These are phyloP conservation scores for Penicillium odoratum DNA, from an alignment of 495 filamentous ascomycete genomes.

Conservation along the genomic window DNA sequence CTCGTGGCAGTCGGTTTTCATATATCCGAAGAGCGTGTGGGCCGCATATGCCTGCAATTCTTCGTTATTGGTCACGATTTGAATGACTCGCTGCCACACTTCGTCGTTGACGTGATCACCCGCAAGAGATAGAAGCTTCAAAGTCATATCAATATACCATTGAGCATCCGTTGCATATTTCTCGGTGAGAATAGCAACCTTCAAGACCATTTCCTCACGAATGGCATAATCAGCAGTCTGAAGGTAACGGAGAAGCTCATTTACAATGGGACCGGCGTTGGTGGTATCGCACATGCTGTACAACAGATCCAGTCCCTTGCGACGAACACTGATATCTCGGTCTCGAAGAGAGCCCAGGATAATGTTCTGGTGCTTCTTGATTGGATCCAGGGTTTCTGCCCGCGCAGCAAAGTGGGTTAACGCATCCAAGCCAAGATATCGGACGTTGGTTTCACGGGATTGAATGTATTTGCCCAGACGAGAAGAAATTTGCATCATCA, in stretches of 20 bases:
- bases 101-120: conserved; percentile 99
- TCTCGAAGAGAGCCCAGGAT: conserved; percentile 94
- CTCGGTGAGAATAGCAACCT: conserved; percentile 97
- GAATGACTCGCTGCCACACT: conserved; percentile 98
- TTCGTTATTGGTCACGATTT: conserved; percentile 99
- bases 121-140: conserved; percentile 92
- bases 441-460: conserved; percentile 95
- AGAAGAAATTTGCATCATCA: conserved; percentile 97
- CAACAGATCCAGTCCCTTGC: conserved; percentile 92
- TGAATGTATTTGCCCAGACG: conserved; percentile 94
- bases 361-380: conserved; percentile 96
- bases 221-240: conserved; percentile 97
- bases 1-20: conserved; percentile 94
- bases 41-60: conserved; percentile 96
- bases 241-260: conserved; percentile 89
- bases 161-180: conserved; percentile 98
- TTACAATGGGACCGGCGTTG: conserved; percentile 89
- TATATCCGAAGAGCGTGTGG: conserved; percentile 83
- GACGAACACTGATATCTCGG: conserved; percentile 92
- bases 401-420: conserved; percentile 98
- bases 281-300: conserved; percentile 99
- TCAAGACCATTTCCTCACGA: conserved; percentile 97
- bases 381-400: conserved; percentile 92
- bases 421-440: conserved; percentile 94
- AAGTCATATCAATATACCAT: conserved; percentile 98